These are phyloP conservation scores for Rhodotorula sp. DNA, from an alignment of 1,284 basidiomycete species.

Conservation along the genomic window DNA sequence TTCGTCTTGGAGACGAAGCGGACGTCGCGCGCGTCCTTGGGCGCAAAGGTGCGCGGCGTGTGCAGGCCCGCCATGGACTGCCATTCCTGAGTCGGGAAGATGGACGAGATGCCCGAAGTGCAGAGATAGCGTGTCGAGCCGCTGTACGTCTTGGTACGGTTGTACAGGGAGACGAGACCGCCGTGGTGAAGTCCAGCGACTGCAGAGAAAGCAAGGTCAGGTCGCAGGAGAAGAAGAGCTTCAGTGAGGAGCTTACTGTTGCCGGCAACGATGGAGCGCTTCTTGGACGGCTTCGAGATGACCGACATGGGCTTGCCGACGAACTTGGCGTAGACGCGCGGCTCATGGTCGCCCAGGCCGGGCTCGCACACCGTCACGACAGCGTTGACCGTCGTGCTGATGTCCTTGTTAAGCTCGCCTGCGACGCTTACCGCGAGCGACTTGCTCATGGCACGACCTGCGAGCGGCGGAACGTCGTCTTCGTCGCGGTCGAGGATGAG, in stretches of 20 bases:
- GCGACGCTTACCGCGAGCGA: slow-evolving; percentile 77
- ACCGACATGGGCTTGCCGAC: slow-evolving; percentile 93
- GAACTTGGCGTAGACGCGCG: slow-evolving; percentile 75
- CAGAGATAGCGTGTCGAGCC: slow-evolving; percentile 77
- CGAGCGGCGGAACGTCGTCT: slow-evolving; percentile 46
- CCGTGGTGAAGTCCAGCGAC: slow-evolving; percentile 92
- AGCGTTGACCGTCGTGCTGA: slow-evolving; percentile 15
- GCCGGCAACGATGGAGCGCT: slow-evolving; percentile 72
- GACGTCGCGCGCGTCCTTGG: slow-evolving; percentile 23
- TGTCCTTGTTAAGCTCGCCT: slow-evolving; percentile 28
- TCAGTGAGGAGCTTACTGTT: not conserved
- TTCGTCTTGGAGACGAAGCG: slow-evolving; percentile 55
- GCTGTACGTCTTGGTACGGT: slow-evolving; percentile 84
- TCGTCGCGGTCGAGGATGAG: slow-evolving; percentile 67
- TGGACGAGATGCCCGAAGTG: slow-evolving; percentile 83
- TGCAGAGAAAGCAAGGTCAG: not conserved
- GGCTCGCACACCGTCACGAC: slow-evolving; percentile 80
- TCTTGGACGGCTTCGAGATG: slow-evolving; percentile 71
- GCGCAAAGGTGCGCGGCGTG: slow-evolving; percentile 56
- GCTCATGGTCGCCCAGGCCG: slow-evolving; percentile 70
- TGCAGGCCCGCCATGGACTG: slow-evolving; percentile 76
- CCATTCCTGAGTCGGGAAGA: slow-evolving; percentile 87
- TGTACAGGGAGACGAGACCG: slow-evolving; percentile 91
- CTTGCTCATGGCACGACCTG: slow-evolving; percentile 81
- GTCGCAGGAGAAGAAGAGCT: not conserved